Evolutionary conservation across 179 eudicot species (phyloP).

Genomic region (Nepenthes alata): DNA sequence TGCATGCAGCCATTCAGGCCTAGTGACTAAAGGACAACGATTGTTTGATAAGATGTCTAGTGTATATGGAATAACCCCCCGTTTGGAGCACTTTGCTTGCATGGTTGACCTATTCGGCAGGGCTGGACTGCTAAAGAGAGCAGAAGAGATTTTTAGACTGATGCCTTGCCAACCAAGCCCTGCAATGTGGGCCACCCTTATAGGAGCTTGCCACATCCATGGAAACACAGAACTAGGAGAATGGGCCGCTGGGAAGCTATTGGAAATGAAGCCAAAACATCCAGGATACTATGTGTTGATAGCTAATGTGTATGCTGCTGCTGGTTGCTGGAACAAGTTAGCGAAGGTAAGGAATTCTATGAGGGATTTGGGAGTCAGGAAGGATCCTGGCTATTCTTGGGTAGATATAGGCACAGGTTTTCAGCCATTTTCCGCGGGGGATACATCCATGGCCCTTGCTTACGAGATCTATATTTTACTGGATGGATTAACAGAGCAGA

Average conservation of each 20-base stretch:
- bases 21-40: conserved; percentile 50
- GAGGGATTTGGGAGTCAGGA: conserved; percentile 60
- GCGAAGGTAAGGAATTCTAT: conserved; percentile 52
- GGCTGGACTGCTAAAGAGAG: conserved; percentile 66
- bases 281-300: conserved; percentile 74
- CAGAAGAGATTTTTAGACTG: conserved; percentile 35
- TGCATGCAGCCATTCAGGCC: conserved; percentile 91
- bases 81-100: conserved; percentile 76
- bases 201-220: conserved; percentile 67
- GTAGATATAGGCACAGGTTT: conserved; percentile 53
- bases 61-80: conserved; percentile 47
- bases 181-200: conserved; percentile 77
- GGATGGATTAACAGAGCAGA: conserved; percentile 44
- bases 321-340: conserved; percentile 66
- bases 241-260: conserved; percentile 66
- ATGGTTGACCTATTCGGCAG: conserved; percentile 89
- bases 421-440: conserved; percentile 52
- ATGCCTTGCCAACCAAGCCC: conserved; percentile 74
- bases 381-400: conserved; percentile 80
- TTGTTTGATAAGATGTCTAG: conserved; percentile 48
- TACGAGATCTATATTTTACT: conserved; percentile 42
- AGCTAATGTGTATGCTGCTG: conserved; percentile 81
- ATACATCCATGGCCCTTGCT: conserved; percentile 35
- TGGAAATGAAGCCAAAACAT: conserved; percentile 53
- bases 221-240: conserved; percentile 50